Conservation (phyloP, 768 basidiomycete genomes). For the Baorangia bicolor region DNA sequence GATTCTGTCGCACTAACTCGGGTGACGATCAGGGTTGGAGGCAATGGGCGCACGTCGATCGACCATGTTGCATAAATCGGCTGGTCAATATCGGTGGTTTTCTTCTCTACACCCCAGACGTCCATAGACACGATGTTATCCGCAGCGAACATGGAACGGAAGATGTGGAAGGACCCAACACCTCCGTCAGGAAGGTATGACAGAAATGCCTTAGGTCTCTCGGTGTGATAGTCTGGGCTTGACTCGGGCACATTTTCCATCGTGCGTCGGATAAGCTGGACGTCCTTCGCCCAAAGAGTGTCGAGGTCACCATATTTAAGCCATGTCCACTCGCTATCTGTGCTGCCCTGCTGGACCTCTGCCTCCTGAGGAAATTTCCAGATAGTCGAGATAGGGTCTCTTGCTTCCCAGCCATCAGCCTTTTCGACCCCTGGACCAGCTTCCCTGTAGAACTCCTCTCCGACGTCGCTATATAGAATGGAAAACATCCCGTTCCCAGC, state of each 20-base stretch:
- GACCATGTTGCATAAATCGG: slow-evolving; percentile 44
- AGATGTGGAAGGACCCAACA: slow-evolving; percentile 46
- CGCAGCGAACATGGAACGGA: slow-evolving; percentile 28
- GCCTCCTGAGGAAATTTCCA: slow-evolving; percentile 35
- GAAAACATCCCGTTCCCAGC: slow-evolving; percentile 47
- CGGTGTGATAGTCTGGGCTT: slow-evolving; percentile 4
- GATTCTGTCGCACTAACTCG: slow-evolving; percentile 35
- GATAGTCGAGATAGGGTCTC: slow-evolving; percentile 36
- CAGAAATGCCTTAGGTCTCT: slow-evolving; percentile 23
- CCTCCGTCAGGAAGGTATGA: slow-evolving; percentile 46
- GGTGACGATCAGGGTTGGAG: slow-evolving; percentile 43
- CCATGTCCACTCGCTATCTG: slow-evolving; percentile 21
- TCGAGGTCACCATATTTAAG: slow-evolving; percentile 38
- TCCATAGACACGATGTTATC: slow-evolving; percentile 12
- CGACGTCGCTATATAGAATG: slow-evolving; percentile 54
- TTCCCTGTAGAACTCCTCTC: slow-evolving; percentile 42
- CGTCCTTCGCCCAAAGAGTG: slow-evolving; percentile 42
- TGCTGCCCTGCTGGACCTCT: background rate
- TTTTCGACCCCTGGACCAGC: slow-evolving; percentile 36
- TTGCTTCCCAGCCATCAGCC: slow-evolving; percentile 45
- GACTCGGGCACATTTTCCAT: slow-evolving; percentile 18
- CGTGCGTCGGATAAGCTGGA: slow-evolving; percentile 34
- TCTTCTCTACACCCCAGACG: slow-evolving; percentile 22
- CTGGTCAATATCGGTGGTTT: background rate
- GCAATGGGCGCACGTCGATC: slow-evolving; percentile 34